These are phyloP conservation scores for Cicer bijugum DNA, from an alignment of 306 rosid genomes.

Conservation along the genomic window DNA sequence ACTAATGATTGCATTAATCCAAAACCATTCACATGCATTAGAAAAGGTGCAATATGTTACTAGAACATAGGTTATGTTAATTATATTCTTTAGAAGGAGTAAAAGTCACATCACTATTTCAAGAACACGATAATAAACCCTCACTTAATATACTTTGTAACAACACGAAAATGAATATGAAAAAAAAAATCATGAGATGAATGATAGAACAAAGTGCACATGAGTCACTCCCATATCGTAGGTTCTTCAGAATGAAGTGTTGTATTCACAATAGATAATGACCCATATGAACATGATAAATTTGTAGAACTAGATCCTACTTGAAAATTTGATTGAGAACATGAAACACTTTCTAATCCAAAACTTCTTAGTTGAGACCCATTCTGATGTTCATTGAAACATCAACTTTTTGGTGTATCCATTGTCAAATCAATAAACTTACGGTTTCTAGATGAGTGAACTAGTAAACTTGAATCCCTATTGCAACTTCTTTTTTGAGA, in stretches of 20 bases:
- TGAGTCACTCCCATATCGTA: conserved; percentile 74
- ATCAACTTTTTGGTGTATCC: conserved; percentile 44
- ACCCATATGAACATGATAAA: conserved; percentile 41
- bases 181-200: conserved; percentile 3
- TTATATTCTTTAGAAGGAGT: conserved; percentile 10
- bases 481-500: conserved; percentile 62
- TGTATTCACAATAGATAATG: conserved; percentile 35
- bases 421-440: conserved; percentile 43
- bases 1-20: conserved; percentile 62
- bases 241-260: conserved; percentile 48
- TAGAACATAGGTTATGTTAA: neutral
- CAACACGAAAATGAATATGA: neutral
- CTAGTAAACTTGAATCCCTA: conserved; percentile 39
- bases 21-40: conserved; percentile 52
- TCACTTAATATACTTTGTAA: neutral
- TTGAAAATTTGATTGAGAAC: conserved; percentile 43
- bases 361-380: conserved; percentile 44
- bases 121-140: neutral
- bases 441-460: conserved; percentile 45
- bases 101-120: neutral
- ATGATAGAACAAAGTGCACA: conserved; percentile 65
- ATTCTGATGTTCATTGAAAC: conserved; percentile 31
- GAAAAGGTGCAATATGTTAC: conserved; percentile 26
- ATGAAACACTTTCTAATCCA: conserved; percentile 42
- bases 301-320: conserved; percentile 48